Evolutionary conservation across 2,329 filamentous ascomycete species (phyloP).

Genomic region (Leptoxyphium fumago): DNA sequence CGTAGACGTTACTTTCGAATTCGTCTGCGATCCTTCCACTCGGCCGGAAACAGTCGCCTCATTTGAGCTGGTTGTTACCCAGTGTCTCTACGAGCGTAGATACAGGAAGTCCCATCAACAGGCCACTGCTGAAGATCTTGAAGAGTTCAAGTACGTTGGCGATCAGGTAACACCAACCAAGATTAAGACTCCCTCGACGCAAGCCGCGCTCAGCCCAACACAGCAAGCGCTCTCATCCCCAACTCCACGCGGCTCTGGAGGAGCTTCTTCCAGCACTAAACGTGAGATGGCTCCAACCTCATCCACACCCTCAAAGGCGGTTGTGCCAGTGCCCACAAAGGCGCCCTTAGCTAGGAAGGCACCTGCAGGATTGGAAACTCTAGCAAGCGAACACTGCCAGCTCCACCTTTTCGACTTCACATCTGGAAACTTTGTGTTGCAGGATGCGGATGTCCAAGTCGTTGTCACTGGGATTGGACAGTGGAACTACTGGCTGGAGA

Average conservation of each 20-base stretch:
- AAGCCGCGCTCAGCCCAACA: conserved; percentile 11
- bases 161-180: conserved; percentile 38
- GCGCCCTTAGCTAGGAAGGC: conserved; percentile 45
- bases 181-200: conserved; percentile 33
- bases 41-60: conserved; percentile 56
- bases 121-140: conserved; percentile 66
- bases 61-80: conserved; percentile 68
- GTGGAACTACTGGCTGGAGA: conserved; percentile 94
- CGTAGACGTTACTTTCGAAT: conserved; percentile 83
- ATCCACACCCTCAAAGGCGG: conserved; percentile 7
- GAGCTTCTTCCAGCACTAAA: background rate
- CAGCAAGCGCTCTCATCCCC: conserved; percentile 3
- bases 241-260: conserved; percentile 11
- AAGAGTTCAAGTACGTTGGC: conserved; percentile 64
- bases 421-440: conserved; percentile 67
- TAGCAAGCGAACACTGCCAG: conserved; percentile 64
- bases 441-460: conserved; percentile 61
- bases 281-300: background rate
- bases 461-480: conserved; percentile 73
- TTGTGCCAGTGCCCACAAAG: conserved; percentile 33
- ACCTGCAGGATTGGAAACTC: conserved; percentile 56
- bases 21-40: conserved; percentile 72
- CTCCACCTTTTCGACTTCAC: conserved; percentile 88
- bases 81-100: conserved; percentile 97
- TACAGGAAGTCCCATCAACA: conserved; percentile 66